Base-by-base conservation (phyloP, 257 asterid species). In the Solanum phureja region DNA sequence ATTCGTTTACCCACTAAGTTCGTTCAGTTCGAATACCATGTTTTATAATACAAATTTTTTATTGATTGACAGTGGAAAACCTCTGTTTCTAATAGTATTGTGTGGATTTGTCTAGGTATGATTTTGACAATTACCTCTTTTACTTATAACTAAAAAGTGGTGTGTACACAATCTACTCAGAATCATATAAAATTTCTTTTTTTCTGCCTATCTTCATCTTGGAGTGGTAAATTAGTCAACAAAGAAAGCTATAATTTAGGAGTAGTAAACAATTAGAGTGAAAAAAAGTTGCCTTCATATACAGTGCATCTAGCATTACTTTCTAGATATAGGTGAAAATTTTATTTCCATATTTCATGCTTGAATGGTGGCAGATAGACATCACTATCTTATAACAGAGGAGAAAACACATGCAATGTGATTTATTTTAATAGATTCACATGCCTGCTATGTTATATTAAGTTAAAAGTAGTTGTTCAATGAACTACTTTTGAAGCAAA, bases 401-500 rank as follows among this genome's bases (percentile, higher is more conserved):
- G 81, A 85, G 58, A 66, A 46, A 81, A 66, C 87, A 85, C 87
- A 85, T 85, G 87, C 87, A 85, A 40, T 46, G 66, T 31, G 64
- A 71, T 85, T 40, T 85, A 85, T 66, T 85, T 85, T 85, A 85
- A 37, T 85, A 21, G 11, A 35, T 85, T 85, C 87, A 85, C 87
- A 85, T 85, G 81, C 7, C 64, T 66, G 2, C 5, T 3, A 66
- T 71, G 81, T 85, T 85, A 66, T 24, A 66, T 85, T 62, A 85
- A 85, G 87, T 71, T 62, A 66, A 85, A 85, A 85, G 24, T 66
- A 40, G 77, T 66, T 85, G 40, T 27, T 85, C 77, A 71, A n/a
- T 66, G 77, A 85, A 85, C 58, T 64, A 38, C 64, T 85, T 84
- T 66, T 66, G 19, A 66, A 68, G 75, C 87, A 42, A 37, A 60